Base-by-base conservation (phyloP, 2,329 filamentous ascomycete genomes). In the Rugonectria rugulosa region DNA sequence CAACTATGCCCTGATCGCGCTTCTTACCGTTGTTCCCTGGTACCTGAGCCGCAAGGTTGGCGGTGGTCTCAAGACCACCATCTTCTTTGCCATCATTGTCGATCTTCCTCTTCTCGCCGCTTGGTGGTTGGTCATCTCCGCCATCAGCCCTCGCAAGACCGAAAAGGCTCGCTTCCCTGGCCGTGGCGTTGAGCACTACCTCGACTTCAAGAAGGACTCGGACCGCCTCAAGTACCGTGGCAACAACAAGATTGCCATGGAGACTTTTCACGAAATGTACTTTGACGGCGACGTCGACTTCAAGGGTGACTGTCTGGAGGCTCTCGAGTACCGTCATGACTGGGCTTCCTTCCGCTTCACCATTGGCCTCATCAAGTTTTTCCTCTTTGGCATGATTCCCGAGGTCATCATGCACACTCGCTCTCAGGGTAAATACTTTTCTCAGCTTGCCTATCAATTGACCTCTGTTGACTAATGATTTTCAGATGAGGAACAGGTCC, bases 241-340 rank as follows among this genome's bases (percentile, higher is more conserved):
- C 74, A 83, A 83, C 75, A 90, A 84, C 78, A 93, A 90, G 79
- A 92, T 95, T 58, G 88, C 92, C 50, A 89, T 96, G 81, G 89
- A 96, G 80, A 96, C 92, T 20, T 98, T 98, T 82, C 88, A 96
- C 73, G 93, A 97, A 78, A 96, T 94, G 89, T 98, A 97, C 83
- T 96, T 98, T 77, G 89, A 95, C 71, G 92, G 91, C 56, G 88
- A 96, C 55, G 92, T 97, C 61, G 92, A 97, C 67, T 94, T 97
- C 83, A 98, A 97, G 75, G 93, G 92, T 55, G 95, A 98, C 76
- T 86, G 83, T 69, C 83, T 98, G 60, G 94, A 98, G 72, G 81
- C 91, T 42, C 79, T 98, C 76, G 95, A 98, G 78, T 95, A 95
- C 80, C 85, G 95, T 70, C 94, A 98, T 73, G 95, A 99, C 76